Percentiles rank a stretch among this genome's conserved stretches.
These are phyloP conservation scores for Cucurbita argyrosperma DNA, from an alignment of 306 rosid genomes.

Conservation along the genomic window DNA sequence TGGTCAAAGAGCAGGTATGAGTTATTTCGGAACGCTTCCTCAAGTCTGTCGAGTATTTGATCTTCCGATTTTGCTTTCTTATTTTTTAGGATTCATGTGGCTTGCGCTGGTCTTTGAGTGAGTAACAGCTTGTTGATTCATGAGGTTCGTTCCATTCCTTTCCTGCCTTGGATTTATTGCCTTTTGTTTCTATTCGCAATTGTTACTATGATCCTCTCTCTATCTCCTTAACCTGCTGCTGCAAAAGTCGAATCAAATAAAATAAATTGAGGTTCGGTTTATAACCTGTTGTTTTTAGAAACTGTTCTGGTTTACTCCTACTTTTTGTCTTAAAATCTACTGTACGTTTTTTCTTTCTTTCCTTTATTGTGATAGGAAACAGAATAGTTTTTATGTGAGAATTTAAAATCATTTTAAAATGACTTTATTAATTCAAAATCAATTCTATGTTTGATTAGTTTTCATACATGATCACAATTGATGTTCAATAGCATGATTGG, in stretches of 20 bases:
- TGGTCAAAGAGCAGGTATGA: conserved; percentile 64
- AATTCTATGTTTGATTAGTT: no score
- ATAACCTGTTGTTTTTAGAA: not conserved
- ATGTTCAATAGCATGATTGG: not conserved
- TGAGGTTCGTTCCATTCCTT: conserved; percentile 33
- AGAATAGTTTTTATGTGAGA: no score
- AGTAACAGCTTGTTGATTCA: conserved; percentile 97
- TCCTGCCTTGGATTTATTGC: not conserved
- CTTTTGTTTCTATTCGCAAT: not conserved
- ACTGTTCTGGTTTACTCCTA: not conserved
- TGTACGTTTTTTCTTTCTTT: not conserved
- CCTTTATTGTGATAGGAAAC: no score
- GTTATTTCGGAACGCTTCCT: not conserved
- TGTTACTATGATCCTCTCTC: not conserved
- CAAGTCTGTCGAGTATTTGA: not conserved
- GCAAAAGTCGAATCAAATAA: not conserved
- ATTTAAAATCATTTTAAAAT: not conserved
- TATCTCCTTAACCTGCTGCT: not conserved
- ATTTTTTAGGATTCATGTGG: conserved; percentile 64
- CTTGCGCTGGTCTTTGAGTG: conserved; percentile 95
- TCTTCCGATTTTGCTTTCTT: not conserved
- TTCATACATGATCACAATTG: not conserved
- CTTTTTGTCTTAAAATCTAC: not conserved
- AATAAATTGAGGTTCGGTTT: not conserved
- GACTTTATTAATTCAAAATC: no score